phyloP scores from a whole-genome alignment of 2,329 filamentous ascomycete species.

The Grosmannia serpens region DNA sequence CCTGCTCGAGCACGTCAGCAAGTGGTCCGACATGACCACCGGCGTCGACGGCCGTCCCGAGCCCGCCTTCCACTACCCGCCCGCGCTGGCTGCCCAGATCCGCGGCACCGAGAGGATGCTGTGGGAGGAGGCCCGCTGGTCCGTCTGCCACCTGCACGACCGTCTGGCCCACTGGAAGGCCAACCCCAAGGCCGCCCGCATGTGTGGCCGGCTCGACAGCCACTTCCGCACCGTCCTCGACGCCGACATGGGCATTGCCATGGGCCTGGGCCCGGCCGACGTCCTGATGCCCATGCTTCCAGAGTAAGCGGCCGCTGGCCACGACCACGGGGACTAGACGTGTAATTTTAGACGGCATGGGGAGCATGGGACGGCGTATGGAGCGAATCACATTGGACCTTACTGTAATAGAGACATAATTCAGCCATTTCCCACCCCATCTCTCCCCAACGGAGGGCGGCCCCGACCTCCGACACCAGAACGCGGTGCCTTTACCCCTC shows the following conservation, averaged over 20 bases:
- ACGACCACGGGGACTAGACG: too few relatives aligned
- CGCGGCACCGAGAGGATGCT: slow-evolving; percentile 22
- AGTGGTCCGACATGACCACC: slow-evolving; percentile 12
- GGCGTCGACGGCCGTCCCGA: slow-evolving; percentile 15
- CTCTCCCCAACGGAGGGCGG: background rate
- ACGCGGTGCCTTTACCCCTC: too few relatives aligned
- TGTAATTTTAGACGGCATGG: too few relatives aligned
- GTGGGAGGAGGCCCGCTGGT: slow-evolving; percentile 20
- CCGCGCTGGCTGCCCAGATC: slow-evolving; percentile 15
- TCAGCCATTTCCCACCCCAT: too few relatives aligned
- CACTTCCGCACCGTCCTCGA: slow-evolving; percentile 5
- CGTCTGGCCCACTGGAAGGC: slow-evolving; percentile 9
- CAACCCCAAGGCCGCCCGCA: slow-evolving; percentile 1
- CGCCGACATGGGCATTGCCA: background rate
- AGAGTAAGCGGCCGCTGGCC: background rate
- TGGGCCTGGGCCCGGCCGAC: slow-evolving; percentile 5
- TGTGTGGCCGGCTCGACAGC: background rate
- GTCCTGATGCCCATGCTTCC: slow-evolving; percentile 2
- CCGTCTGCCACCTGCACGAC: slow-evolving; percentile 17
- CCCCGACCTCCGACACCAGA: background rate
- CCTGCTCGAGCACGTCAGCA: slow-evolving; percentile 13
- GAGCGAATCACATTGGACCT: background rate
- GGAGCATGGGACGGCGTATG: background rate
- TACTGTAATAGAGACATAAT: background rate
- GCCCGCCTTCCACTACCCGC: slow-evolving; percentile 19